A percentile compares a stretch with the other conserved stretches of the same genome.
Conservation (phyloP, 2,329 filamentous ascomycete genomes). For the Nakataea oryzae region DNA sequence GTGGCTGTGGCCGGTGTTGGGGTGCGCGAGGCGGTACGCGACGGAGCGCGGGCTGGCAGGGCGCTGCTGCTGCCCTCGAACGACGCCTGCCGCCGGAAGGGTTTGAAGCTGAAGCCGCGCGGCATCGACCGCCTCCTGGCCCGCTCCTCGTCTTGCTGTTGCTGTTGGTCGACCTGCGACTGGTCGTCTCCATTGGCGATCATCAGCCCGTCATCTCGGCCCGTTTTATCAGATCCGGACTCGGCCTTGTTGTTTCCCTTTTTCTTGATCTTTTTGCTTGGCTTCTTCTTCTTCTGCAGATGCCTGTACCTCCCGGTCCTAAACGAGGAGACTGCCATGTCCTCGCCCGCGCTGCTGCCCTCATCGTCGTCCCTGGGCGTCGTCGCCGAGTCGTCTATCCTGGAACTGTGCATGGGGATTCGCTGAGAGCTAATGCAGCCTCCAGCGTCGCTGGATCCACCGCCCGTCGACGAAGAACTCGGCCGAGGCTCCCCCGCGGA, state of each 20-base stretch:
- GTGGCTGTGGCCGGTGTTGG: not conserved
- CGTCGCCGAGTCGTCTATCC: not conserved
- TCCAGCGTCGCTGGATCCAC: not conserved
- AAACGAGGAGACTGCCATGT: not conserved
- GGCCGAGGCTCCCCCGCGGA: not conserved
- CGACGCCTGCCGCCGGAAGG: not conserved
- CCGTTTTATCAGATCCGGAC: not conserved
- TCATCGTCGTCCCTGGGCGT: not conserved
- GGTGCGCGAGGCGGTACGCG: constrained; percentile 9
- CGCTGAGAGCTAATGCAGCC: not conserved
- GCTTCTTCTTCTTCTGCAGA: not conserved
- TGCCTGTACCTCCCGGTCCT: not conserved
- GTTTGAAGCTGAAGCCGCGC: constrained; percentile 3
- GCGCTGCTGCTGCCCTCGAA: not conserved
- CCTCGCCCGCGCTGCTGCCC: not conserved
- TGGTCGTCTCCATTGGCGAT: not conserved
- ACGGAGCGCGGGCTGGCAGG: not conserved
- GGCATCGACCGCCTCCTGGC: not conserved
- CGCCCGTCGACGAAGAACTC: not conserved
- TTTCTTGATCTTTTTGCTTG: not conserved
- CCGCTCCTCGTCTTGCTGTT: not conserved
- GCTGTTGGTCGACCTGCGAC: not conserved
- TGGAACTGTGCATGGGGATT: not conserved
- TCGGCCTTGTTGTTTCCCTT: not conserved
- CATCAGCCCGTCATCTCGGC: not conserved